These are phyloP conservation scores for Austroboletus eburneus DNA, from an alignment of 768 basidiomycete species.

Conservation along the genomic window DNA sequence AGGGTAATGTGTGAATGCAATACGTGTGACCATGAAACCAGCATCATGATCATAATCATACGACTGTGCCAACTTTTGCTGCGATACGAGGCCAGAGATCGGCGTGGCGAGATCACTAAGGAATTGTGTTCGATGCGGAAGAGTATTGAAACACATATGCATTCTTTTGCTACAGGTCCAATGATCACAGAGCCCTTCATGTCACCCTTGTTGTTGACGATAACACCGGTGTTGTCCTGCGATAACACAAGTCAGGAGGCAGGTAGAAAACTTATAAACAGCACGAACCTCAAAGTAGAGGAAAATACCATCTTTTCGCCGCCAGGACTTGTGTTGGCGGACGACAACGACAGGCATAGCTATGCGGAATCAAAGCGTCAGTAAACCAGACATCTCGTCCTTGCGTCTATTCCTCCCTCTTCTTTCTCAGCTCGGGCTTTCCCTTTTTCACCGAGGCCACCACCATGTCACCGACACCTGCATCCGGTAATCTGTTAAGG, in stretches of 20 bases:
- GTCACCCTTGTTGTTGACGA: slow-evolving; percentile 98
- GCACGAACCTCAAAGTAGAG: slow-evolving; percentile 87
- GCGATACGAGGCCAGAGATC: slow-evolving; percentile 99
- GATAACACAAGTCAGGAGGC: not conserved
- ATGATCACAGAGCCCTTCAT: slow-evolving; percentile 99
- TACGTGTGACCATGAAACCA: slow-evolving; percentile 12
- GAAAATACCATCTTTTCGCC: slow-evolving; percentile 96
- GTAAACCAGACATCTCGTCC: too few species aligned
- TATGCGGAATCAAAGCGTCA: slow-evolving; percentile 33
- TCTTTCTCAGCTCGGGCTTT: slow-evolving; percentile 99
- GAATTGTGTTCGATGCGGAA: not conserved
- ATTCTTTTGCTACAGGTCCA: slow-evolving; percentile 99
- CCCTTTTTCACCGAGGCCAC: slow-evolving; percentile 99
- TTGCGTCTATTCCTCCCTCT: too few species aligned
- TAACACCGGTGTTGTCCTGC: slow-evolving; percentile 93
- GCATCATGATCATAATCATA: slow-evolving; percentile 45
- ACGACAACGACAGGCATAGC: slow-evolving; percentile 97
- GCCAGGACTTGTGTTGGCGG: slow-evolving; percentile 98
- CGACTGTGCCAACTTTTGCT: slow-evolving; percentile 97
- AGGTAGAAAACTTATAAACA: not conserved
- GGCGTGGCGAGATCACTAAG: slow-evolving; percentile 46
- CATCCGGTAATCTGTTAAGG: slow-evolving; percentile 96
- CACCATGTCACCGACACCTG: slow-evolving; percentile 92
- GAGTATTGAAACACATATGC: slow-evolving; percentile 50
- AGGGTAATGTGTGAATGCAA: slow-evolving; percentile 2